Percentiles rank a stretch among this genome's conserved stretches.
These are phyloP conservation scores for Populus trichocarpa DNA, from an alignment of 441 rosid species.

Conservation along the genomic window DNA sequence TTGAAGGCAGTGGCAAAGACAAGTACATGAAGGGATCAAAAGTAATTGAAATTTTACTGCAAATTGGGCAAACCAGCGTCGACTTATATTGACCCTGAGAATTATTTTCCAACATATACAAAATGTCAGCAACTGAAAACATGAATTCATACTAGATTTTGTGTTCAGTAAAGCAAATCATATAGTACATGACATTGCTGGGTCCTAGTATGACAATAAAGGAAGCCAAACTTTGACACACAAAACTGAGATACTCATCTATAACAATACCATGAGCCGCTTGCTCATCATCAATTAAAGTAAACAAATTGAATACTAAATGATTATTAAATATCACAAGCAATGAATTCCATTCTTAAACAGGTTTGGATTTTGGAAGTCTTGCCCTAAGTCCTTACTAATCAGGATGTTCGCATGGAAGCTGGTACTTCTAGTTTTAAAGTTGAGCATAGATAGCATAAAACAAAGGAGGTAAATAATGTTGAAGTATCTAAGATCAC, in stretches of 20 bases:
- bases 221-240: background rate
- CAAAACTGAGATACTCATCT: background rate
- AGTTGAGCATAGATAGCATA: background rate
- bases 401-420: background rate
- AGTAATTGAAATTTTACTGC: slow-evolving; percentile 64
- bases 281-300: background rate
- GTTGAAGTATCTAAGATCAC: background rate
- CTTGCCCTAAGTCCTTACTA: background rate
- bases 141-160: background rate
- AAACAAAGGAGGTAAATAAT: background rate
- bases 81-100: slow-evolving; percentile 13
- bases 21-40: slow-evolving; percentile 83
- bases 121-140: slow-evolving; percentile 4
- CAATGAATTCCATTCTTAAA: background rate
- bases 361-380: background rate
- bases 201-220: too few species aligned
- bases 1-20: slow-evolving; percentile 68
- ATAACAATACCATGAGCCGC: background rate
- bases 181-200: too few species aligned
- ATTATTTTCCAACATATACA: slow-evolving; percentile 17
- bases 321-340: background rate
- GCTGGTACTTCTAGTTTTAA: background rate
- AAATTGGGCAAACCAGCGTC: slow-evolving; percentile 66
- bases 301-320: background rate
- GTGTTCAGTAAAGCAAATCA: too few species aligned